Percentiles rank a stretch among this genome's conserved stretches.
These are phyloP conservation scores for Chenopodium berlandieri DNA, from an alignment of 148 eudicot species.

Conservation along the genomic window DNA sequence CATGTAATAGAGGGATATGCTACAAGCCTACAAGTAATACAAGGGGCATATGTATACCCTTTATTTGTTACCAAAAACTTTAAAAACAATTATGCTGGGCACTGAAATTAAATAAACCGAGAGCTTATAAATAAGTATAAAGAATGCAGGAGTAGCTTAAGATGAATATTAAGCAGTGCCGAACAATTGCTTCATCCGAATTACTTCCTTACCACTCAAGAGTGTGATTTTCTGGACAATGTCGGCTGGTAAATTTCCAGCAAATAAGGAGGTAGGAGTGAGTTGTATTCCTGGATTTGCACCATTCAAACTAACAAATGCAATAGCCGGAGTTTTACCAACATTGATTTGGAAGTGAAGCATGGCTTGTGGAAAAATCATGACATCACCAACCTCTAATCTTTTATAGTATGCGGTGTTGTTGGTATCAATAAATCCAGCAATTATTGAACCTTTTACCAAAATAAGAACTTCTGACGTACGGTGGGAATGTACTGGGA, in stretches of 20 bases:
- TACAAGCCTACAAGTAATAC: too few species aligned
- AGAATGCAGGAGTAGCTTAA: too few species aligned
- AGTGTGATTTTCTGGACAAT: background rate
- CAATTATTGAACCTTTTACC: background rate
- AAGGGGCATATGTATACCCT: too few species aligned
- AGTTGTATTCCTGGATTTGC: constrained; percentile 2
- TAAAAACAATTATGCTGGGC: too few species aligned
- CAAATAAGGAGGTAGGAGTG: background rate
- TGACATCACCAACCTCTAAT: constrained; percentile 10
- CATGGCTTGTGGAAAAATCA: constrained; percentile 1
- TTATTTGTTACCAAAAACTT: too few species aligned
- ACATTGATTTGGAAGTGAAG: constrained; percentile 16
- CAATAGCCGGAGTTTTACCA: constrained; percentile 2
- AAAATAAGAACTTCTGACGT: constrained; percentile 7
- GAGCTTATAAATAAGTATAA: too few species aligned
- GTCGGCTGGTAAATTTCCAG: background rate
- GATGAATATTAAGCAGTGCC: background rate
- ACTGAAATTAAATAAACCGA: too few species aligned
- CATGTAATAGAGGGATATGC: too few species aligned
- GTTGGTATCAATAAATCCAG: background rate
- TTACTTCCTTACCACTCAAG: background rate
- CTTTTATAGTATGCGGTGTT: constrained; percentile 8
- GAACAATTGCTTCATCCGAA: background rate
- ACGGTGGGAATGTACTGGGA: constrained; percentile 3
- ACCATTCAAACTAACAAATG: constrained; percentile 8